Percentiles rank a stretch among this genome's conserved stretches.
These are phyloP conservation scores for Zymoseptoria tritici DNA, from an alignment of 2,329 filamentous ascomycete genomes.

Conservation along the genomic window DNA sequence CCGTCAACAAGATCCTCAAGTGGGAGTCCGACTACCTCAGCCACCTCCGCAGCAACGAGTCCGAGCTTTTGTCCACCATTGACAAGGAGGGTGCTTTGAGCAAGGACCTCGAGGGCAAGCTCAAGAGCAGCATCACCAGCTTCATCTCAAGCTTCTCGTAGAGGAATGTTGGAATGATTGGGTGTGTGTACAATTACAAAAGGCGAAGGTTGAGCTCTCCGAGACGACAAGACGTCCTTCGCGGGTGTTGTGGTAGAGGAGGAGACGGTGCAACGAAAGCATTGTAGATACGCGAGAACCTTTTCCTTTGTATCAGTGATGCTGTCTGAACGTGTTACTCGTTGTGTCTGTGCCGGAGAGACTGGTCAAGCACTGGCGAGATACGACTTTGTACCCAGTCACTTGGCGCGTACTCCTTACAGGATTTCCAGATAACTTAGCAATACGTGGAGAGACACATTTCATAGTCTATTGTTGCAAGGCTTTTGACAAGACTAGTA, in stretches of 20 bases:
- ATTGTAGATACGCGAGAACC: slow-evolving; percentile 26
- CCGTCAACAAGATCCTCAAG: slow-evolving; percentile 80
- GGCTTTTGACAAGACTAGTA: too few species aligned
- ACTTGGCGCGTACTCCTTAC: background rate
- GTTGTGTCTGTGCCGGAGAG: background rate
- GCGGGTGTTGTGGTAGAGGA: slow-evolving; percentile 9
- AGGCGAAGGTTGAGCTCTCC: slow-evolving; percentile 19
- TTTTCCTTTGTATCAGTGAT: slow-evolving; percentile 19
- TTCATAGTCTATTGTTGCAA: too few species aligned
- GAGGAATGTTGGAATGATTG: slow-evolving; percentile 15
- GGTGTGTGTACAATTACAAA: slow-evolving; percentile 28
- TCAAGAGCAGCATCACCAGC: slow-evolving; percentile 65
- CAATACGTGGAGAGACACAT: too few species aligned
- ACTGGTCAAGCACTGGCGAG: background rate
- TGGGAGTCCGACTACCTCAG: slow-evolving; percentile 94
- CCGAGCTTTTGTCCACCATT: slow-evolving; percentile 73
- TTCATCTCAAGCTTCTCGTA: slow-evolving; percentile 91
- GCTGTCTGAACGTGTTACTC: background rate
- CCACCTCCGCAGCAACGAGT: slow-evolving; percentile 86
- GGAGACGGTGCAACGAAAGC: slow-evolving; percentile 11
- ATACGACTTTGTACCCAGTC: background rate
- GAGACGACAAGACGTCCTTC: slow-evolving; percentile 11
- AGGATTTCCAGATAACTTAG: background rate
- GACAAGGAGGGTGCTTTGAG: slow-evolving; percentile 92
- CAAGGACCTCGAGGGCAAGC: slow-evolving; percentile 82